A percentile compares a stretch with the other conserved stretches of the same genome.
These are phyloP conservation scores for Trichosporon sp. DNA, from an alignment of 1,284 basidiomycete genomes.

Conservation along the genomic window DNA sequence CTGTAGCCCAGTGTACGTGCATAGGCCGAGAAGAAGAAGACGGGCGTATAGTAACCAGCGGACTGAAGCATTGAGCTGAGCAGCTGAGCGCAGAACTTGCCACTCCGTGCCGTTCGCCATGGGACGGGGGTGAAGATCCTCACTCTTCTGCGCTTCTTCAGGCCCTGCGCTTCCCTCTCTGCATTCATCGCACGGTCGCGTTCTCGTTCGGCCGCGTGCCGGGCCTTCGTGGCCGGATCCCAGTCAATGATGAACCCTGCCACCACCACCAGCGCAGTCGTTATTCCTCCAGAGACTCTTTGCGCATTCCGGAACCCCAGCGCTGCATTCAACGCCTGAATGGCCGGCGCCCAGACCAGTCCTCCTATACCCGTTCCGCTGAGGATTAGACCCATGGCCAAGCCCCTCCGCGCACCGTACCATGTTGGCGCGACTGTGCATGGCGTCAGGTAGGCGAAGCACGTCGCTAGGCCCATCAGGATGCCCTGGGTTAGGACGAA, in stretches of 20 bases:
- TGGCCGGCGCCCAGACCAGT: slow-evolving; percentile 26
- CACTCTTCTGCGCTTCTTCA: neutral
- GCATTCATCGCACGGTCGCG: neutral
- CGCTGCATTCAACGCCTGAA: slow-evolving; percentile 22
- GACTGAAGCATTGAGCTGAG: slow-evolving; percentile 21
- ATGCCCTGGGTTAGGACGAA: slow-evolving; percentile 33
- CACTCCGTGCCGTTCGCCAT: slow-evolving; percentile 24
- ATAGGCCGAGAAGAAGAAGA: slow-evolving; percentile 36
- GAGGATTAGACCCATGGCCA: slow-evolving; percentile 35
- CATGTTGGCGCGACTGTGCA: slow-evolving; percentile 33
- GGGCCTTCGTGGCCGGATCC: slow-evolving; percentile 23
- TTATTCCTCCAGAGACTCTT: slow-evolving; percentile 24
- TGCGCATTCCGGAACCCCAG: slow-evolving; percentile 27
- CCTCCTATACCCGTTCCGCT: slow-evolving; percentile 35
- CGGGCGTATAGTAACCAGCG: slow-evolving; percentile 33
- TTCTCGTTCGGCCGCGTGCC: slow-evolving; percentile 14
- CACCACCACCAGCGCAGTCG: slow-evolving; percentile 12
- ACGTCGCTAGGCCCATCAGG: slow-evolving; percentile 27
- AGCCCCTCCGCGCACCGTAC: slow-evolving; percentile 23
- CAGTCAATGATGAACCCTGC: slow-evolving; percentile 24
- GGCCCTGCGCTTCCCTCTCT: neutral
- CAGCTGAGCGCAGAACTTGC: slow-evolving; percentile 24
- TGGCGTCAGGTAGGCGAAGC: slow-evolving; percentile 30
- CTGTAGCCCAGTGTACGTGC: slow-evolving; percentile 25
- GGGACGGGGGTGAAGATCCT: slow-evolving; percentile 23